Percentiles rank a stretch among this genome's conserved stretches.
phyloP scores from a whole-genome alignment of 1,284 basidiomycete genomes.

The Heterobasidion occidentale region DNA sequence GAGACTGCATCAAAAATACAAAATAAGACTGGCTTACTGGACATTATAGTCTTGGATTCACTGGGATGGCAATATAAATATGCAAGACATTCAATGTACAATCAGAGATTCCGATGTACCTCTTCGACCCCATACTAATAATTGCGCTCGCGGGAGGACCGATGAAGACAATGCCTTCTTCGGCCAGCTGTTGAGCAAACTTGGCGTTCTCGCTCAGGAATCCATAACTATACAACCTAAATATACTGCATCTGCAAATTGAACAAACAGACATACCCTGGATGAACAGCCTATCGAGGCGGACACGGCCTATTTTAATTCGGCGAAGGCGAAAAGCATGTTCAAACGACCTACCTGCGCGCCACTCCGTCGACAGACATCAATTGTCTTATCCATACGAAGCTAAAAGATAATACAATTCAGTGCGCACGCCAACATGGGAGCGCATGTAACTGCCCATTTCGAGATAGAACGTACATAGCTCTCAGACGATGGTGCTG shows the following conservation, averaged over 20 bases:
- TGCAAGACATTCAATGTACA: background rate
- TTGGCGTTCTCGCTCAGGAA: conserved; percentile 91
- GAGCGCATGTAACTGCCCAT: background rate
- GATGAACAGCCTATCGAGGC: conserved; percentile 62
- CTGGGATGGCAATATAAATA: conserved; percentile 24
- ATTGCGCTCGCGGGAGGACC: conserved; percentile 93
- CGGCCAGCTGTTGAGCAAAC: conserved; percentile 81
- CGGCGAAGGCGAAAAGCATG: background rate
- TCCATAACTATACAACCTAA: conserved; percentile 56
- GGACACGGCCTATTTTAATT: background rate
- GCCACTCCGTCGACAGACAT: conserved; percentile 71
- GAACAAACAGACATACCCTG: conserved; percentile 40
- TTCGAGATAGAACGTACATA: conserved; percentile 53
- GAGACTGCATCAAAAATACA: background rate
- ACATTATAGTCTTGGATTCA: conserved; percentile 90
- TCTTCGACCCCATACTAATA: conserved; percentile 89
- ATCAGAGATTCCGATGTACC: conserved; percentile 29
- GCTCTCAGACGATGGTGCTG: conserved; percentile 80
- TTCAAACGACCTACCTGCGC: conserved; percentile 60
- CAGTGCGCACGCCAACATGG: background rate
- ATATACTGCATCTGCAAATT: background rate
- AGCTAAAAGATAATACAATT: conserved; percentile 38
- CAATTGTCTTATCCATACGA: conserved; percentile 83
- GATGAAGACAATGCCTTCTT: conserved; percentile 91
- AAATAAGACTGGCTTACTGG: conserved; percentile 33